A percentile compares a stretch with the other conserved stretches of the same genome.
phyloP scores from a whole-genome alignment of 371 early-diverging fungal species.

The Sanchytrium tribonematis region DNA sequence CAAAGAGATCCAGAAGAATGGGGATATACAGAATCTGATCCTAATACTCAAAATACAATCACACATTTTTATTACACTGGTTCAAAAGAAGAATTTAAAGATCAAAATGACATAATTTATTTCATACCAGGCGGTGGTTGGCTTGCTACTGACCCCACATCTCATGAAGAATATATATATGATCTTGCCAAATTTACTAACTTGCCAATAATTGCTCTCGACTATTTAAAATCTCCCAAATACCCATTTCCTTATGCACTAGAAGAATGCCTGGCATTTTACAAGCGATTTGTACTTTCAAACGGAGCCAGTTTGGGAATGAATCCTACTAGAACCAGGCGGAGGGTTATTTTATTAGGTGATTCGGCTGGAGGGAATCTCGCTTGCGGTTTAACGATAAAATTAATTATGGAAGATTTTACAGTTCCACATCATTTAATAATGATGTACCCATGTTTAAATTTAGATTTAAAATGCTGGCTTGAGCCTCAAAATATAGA shows the following conservation, averaged over 20 bases:
- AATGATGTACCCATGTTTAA: conserved; percentile 58
- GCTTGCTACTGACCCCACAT: conserved; percentile 11
- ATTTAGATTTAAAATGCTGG: conserved; percentile 68
- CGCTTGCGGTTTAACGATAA: conserved; percentile 31
- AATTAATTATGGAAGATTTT: conserved; percentile 24
- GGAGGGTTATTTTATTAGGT: conserved; percentile 39
- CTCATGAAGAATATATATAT: conserved; percentile 18
- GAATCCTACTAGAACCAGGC: conserved; percentile 12
- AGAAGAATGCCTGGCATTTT: conserved; percentile 72
- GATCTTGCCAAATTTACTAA: conserved; percentile 13
- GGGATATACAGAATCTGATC: conserved; percentile 53
- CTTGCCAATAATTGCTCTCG: conserved; percentile 37
- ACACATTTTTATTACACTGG: conserved; percentile 1
- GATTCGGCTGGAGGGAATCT: conserved; percentile 81
- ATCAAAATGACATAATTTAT: background rate
- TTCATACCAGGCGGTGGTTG: background rate
- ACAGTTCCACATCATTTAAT: conserved; percentile 30
- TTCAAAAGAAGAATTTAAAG: background rate
- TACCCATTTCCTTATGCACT: conserved; percentile 70
- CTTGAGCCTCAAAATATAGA: conserved; percentile 37
- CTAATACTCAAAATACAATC: conserved; percentile 27
- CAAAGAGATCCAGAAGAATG: conserved; percentile 15
- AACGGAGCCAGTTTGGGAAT: conserved; percentile 34
- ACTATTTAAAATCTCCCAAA: conserved; percentile 85
- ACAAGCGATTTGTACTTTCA: conserved; percentile 29